A percentile compares a stretch with the other conserved stretches of the same genome.
phyloP scores from a whole-genome alignment of 805 yeast species.

The Pichia gijzeniarum region DNA sequence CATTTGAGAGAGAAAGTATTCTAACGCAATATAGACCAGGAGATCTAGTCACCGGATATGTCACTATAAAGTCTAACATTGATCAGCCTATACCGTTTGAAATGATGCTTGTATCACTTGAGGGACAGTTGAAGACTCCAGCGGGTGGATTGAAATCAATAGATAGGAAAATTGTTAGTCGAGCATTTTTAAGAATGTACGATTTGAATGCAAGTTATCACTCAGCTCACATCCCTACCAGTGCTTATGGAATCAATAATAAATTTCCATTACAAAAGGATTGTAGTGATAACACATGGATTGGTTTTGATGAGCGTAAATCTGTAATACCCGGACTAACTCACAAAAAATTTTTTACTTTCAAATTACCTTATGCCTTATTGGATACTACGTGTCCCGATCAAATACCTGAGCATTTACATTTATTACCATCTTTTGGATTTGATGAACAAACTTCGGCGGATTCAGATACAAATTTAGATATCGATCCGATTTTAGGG shows the following conservation, averaged over 20 bases:
- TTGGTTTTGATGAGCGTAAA: constrained; percentile 40
- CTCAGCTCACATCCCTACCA: constrained; percentile 24
- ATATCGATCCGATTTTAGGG: constrained; percentile 37
- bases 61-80: constrained; percentile 37
- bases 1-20: constrained; percentile 23
- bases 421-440: constrained; percentile 37
- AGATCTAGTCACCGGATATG: constrained; percentile 57
- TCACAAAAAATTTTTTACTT: constrained; percentile 51
- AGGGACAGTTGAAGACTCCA: constrained; percentile 36
- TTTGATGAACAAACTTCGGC: constrained; percentile 15
- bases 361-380: constrained; percentile 45
- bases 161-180: constrained; percentile 17
- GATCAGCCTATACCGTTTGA: constrained; percentile 44
- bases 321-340: constrained; percentile 38
- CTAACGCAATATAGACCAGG: constrained; percentile 58
- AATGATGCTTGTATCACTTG: constrained; percentile 52
- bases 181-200: constrained; percentile 38
- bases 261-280: constrained; percentile 8
- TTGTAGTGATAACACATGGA: constrained; percentile 19
- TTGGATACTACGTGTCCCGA: constrained; percentile 50
- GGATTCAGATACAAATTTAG: constrained; percentile 16
- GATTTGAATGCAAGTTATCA: constrained; percentile 48
- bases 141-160: constrained; percentile 3
- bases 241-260: constrained; percentile 6
- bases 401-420: constrained; percentile 29